A percentile compares a stretch with the other conserved stretches of the same genome.
These are phyloP conservation scores for Sanghuangporus weigelae DNA, from an alignment of 1,284 basidiomycete genomes.

Conservation along the genomic window DNA sequence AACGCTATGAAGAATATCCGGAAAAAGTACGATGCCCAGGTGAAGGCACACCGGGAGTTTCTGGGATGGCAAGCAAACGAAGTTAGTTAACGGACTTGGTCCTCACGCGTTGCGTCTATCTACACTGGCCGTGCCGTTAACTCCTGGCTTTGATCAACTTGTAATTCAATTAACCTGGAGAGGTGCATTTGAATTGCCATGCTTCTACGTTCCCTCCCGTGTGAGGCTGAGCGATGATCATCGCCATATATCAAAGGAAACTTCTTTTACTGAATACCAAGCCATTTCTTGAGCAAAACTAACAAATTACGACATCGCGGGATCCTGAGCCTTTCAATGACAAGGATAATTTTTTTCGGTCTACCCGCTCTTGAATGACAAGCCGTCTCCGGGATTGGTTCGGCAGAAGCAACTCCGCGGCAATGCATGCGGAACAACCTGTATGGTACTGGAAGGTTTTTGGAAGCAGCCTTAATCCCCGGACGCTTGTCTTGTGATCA, in stretches of 20 bases:
- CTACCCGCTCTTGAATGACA: too few relatives aligned
- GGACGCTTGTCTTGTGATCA: not conserved
- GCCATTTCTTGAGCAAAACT: not conserved
- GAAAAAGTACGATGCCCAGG: slow-evolving; percentile 78
- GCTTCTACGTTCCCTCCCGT: slow-evolving; percentile 1
- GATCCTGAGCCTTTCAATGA: not conserved
- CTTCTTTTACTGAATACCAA: not conserved
- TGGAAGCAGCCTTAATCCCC: not conserved
- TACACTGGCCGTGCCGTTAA: not conserved
- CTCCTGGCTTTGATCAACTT: not conserved
- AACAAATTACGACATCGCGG: not conserved
- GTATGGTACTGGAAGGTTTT: not conserved
- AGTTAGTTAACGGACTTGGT: not conserved
- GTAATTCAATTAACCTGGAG: not conserved
- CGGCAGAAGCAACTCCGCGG: slow-evolving; percentile 11
- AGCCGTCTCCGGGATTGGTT: not conserved
- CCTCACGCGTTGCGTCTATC: not conserved
- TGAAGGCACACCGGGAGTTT: slow-evolving; percentile 76
- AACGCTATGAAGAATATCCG: slow-evolving; percentile 72
- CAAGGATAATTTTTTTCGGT: not conserved
- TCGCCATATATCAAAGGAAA: not conserved
- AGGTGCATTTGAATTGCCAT: slow-evolving; percentile 4
- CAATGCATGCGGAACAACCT: not conserved
- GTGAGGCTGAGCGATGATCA: slow-evolving; percentile 5
- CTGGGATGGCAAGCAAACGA: slow-evolving; percentile 46